Evolutionary conservation across 192 early-diverging fungal genomes (phyloP).

Genomic region (Mortierella alpina): DNA sequence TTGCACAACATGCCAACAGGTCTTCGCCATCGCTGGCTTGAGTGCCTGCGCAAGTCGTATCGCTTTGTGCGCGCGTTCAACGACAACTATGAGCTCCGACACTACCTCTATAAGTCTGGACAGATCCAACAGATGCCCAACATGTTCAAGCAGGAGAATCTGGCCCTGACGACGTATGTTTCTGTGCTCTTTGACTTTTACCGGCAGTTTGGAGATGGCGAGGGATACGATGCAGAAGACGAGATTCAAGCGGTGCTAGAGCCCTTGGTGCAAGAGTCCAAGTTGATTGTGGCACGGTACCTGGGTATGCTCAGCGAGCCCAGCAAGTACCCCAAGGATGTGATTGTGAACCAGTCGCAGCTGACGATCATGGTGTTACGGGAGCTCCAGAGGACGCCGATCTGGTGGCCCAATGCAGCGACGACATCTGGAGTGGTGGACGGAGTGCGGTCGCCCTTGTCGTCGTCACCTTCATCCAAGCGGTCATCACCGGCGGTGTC

Average conservation of each 20-base stretch:
- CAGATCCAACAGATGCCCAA: slow-evolving; percentile 94
- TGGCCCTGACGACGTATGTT: slow-evolving; percentile 71
- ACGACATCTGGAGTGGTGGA: slow-evolving; percentile 6
- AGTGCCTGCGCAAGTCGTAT: slow-evolving; percentile 87
- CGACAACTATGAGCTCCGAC: slow-evolving; percentile 79
- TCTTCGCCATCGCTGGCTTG: slow-evolving; percentile 66
- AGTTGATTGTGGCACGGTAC: slow-evolving; percentile 53
- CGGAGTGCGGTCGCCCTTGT: neutral
- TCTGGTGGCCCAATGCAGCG: slow-evolving; percentile 54
- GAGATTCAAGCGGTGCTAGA: slow-evolving; percentile 54
- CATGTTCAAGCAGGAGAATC: slow-evolving; percentile 92
- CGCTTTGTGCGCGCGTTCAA: slow-evolving; percentile 88
- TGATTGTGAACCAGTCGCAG: slow-evolving; percentile 57
- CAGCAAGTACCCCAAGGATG: slow-evolving; percentile 54
- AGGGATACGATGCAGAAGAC: slow-evolving; percentile 43
- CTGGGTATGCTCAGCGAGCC: slow-evolving; percentile 54
- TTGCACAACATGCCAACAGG: slow-evolving; percentile 58
- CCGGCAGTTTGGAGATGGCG: slow-evolving; percentile 64
- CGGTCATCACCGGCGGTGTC: slow-evolving; percentile 21
- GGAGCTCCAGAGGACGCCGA: slow-evolving; percentile 53
- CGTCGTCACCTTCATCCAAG: slow-evolving; percentile 14
- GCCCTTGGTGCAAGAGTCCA: slow-evolving; percentile 57
- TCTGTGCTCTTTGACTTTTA: slow-evolving; percentile 79
- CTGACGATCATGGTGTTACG: slow-evolving; percentile 57
- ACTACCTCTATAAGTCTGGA: slow-evolving; percentile 80